Evolutionary conservation across 768 basidiomycete genomes (phyloP).

Genomic region (Boletus pseudopeckii): DNA sequence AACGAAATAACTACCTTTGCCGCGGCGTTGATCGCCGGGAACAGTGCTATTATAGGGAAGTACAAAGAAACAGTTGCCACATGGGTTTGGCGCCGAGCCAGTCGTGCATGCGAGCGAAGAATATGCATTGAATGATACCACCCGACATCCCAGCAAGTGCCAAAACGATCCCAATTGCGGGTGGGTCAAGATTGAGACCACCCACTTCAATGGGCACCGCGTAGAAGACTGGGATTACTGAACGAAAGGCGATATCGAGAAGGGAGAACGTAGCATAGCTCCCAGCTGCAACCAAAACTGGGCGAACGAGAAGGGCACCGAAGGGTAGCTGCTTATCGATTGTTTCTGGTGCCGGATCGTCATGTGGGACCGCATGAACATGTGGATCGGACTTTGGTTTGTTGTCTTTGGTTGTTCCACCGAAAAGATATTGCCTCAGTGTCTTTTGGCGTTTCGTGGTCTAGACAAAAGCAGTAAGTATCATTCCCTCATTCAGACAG

Average conservation of each 20-base stretch:
- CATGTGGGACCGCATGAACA: not conserved
- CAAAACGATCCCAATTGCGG: slow-evolving; percentile 30
- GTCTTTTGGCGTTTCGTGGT: slow-evolving; percentile 16
- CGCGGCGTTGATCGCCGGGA: slow-evolving; percentile 40
- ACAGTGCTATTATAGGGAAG: slow-evolving; percentile 43
- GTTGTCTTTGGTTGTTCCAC: no score
- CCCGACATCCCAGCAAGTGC: slow-evolving; percentile 22
- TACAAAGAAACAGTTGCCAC: slow-evolving; percentile 44
- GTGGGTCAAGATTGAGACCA: slow-evolving; percentile 26
- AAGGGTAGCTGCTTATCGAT: slow-evolving; percentile 39
- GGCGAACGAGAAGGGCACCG: slow-evolving; percentile 44
- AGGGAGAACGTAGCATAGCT: slow-evolving; percentile 63
- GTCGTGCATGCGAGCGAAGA: slow-evolving; percentile 56
- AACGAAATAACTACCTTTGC: slow-evolving; percentile 36
- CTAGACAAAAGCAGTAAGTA: slow-evolving; percentile 6
- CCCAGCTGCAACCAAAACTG: slow-evolving; percentile 52
- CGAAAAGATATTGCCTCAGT: slow-evolving; percentile 16
- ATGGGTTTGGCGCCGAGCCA: slow-evolving; percentile 56
- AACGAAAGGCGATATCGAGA: slow-evolving; percentile 59
- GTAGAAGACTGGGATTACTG: slow-evolving; percentile 36
- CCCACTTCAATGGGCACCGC: slow-evolving; percentile 30
- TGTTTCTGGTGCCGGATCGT: not conserved
- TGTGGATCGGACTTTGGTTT: no score
- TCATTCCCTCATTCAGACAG: not conserved
- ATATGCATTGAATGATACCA: slow-evolving; percentile 54